Conservation (phyloP, 805 yeast genomes). For the Zygosaccharomyces bisporus region DNA sequence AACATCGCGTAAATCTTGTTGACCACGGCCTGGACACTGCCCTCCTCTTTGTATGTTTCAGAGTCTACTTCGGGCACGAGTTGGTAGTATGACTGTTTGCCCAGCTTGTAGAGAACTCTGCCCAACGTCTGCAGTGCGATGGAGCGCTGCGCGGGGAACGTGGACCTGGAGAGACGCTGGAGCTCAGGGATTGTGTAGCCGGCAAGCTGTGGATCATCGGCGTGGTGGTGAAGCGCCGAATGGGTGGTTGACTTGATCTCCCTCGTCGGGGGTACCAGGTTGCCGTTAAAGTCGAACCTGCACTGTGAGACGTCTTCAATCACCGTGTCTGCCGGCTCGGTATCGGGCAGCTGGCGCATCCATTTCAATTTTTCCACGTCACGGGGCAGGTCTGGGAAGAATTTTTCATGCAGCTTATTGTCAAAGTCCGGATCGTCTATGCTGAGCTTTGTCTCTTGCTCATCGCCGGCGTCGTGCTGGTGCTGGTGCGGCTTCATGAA, state of each 20-base stretch:
- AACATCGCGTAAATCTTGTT: constrained; percentile 43
- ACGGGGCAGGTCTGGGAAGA: constrained; percentile 83
- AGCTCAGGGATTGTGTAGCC: constrained; percentile 88
- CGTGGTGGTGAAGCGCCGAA: constrained; percentile 85
- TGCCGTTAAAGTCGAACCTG: constrained; percentile 86
- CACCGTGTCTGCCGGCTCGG: constrained; percentile 30
- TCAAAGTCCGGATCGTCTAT: constrained; percentile 75
- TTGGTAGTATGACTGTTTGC: constrained; percentile 53
- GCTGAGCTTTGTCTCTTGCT: constrained; percentile 39
- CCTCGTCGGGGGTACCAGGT: constrained; percentile 58
- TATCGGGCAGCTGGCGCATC: constrained; percentile 71
- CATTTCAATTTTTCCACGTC: constrained; percentile 82
- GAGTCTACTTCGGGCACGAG: constrained; percentile 46
- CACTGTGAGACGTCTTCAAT: constrained; percentile 57
- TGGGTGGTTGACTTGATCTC: constrained; percentile 48
- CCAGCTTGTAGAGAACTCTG: constrained; percentile 76
- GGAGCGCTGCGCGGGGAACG: constrained; percentile 79
- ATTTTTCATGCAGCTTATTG: constrained; percentile 74
- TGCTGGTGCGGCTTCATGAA: constrained; percentile 54
- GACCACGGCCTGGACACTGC: constrained; percentile 37
- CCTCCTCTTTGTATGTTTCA: constrained; percentile 38
- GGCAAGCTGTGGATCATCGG: constrained; percentile 82
- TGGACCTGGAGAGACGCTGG: constrained; percentile 72
- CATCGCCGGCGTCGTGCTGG: constrained; percentile 3
- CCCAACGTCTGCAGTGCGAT: constrained; percentile 86